A percentile compares a stretch with the other conserved stretches of the same genome.
Evolutionary conservation across 1,139 yeast species (phyloP).

Genomic region (Debaryomycetaceae sp.): DNA sequence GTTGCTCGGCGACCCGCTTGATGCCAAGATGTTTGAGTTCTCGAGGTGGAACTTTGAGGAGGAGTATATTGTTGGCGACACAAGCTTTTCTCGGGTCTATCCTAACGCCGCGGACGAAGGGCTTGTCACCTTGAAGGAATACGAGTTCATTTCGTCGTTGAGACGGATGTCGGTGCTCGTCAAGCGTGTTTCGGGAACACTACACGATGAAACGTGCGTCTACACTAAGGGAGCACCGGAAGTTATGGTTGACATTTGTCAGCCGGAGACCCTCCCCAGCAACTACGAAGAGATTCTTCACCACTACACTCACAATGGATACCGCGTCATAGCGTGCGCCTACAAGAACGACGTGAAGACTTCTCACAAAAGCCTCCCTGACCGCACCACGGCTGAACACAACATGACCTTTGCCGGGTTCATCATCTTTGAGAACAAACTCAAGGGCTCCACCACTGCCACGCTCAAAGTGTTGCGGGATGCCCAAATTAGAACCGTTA

Average conservation of each 20-base stretch:
- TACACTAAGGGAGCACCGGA: constrained; percentile 98
- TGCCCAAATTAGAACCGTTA: constrained; percentile 77
- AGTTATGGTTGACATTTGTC: constrained; percentile 79
- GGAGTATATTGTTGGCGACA: constrained; percentile 32
- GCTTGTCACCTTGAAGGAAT: constrained; percentile 61
- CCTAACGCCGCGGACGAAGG: constrained; percentile 28
- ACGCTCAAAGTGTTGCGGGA: constrained; percentile 54
- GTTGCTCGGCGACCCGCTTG: constrained; percentile 89
- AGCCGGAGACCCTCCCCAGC: constrained; percentile 62
- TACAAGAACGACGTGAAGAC: constrained; percentile 36
- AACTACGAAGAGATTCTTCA: constrained; percentile 73
- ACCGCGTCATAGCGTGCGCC: constrained; percentile 93
- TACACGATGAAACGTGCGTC: constrained; percentile 35
- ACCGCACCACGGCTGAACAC: constrained; percentile 64
- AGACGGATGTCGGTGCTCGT: constrained; percentile 88
- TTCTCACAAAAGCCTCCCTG: constrained; percentile 14
- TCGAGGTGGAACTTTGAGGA: constrained; percentile 75
- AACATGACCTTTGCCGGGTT: constrained; percentile 77
- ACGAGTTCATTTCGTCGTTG: constrained; percentile 78
- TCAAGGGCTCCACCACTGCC: constrained; percentile 62
- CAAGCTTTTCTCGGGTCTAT: constrained; percentile 17
- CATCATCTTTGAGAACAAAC: constrained; percentile 85
- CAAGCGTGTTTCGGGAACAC: constrained; percentile 17
- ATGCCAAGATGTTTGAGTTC: constrained; percentile 87
- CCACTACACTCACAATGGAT: constrained; percentile 87